A percentile compares a stretch with the other conserved stretches of the same genome.
Evolutionary conservation across 495 filamentous ascomycete species (phyloP).

Genomic region (Aspergillus steynii): DNA sequence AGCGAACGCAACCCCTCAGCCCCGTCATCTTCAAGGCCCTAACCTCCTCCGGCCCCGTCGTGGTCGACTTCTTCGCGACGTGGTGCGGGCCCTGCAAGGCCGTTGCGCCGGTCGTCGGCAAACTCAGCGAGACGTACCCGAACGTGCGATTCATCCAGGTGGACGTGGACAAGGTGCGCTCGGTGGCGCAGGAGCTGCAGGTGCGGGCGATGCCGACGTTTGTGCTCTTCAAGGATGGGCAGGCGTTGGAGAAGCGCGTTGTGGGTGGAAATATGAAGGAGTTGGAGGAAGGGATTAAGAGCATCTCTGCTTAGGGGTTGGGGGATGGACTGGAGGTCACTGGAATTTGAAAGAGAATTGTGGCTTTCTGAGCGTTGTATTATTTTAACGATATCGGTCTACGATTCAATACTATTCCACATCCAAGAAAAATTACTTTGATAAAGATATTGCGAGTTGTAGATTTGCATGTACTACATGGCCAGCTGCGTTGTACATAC

Average conservation of each 20-base stretch:
- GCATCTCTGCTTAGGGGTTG: neutral
- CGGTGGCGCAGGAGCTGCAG: conserved; percentile 67
- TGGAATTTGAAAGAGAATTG: neutral
- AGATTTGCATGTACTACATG: neutral
- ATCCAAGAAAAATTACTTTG: neutral
- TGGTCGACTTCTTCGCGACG: conserved; percentile 50
- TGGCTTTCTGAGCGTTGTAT: neutral
- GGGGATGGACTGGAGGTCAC: neutral
- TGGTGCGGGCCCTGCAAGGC: conserved; percentile 71
- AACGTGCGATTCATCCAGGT: conserved; percentile 74
- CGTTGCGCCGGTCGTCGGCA: conserved; percentile 70
- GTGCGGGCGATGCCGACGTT: conserved; percentile 91
- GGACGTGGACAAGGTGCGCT: conserved; percentile 75
- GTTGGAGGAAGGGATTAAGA: conserved; percentile 15
- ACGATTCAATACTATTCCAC: no score
- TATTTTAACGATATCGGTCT: neutral
- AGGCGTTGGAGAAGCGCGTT: conserved; percentile 23
- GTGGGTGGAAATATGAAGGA: conserved; percentile 18
- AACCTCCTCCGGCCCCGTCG: conserved; percentile 44
- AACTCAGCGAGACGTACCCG: conserved; percentile 54
- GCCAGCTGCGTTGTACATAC: neutral
- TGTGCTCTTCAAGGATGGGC: conserved; percentile 70
- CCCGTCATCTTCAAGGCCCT: conserved; percentile 43
- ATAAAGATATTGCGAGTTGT: neutral
- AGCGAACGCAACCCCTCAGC: neutral